Evolutionary conservation across 768 basidiomycete genomes (phyloP), one percentile per base, ranked within the genome.

Genomic region (Hemileccinum rubropunctum): DNA sequence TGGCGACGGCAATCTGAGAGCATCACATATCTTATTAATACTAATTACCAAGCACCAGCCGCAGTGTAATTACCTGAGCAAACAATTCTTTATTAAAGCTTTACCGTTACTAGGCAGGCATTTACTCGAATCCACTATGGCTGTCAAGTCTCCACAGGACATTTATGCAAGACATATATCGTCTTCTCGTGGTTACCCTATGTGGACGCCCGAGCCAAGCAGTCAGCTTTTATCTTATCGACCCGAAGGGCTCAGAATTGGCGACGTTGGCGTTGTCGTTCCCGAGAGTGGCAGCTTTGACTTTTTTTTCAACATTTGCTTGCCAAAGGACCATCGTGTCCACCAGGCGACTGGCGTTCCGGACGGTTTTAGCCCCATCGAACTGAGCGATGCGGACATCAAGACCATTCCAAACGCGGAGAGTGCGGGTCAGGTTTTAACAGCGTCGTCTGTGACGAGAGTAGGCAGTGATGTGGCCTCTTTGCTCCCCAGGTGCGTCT

Each of bases 251-350:
- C 61, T 70, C 37, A 64, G 51, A 26, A 71, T 74, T 35, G 73
- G 74, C 2, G 74, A 75, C 45, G 67, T 75, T 11, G 71, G 71
- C 10, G 60, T 73, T n/a, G 50, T 75, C 18, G 61, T 27, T 12
- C 60, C 68, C 3, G 59, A 59, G 14, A 53, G 62, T 43, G 73
- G 73, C 41, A 55, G 52, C 7, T 75, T 76, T 30, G 65, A 68
- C 45, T 66, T 68, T 39, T 63, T 72, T 7, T 75, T 74, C 58
- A 74, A 73, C 48, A 61, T 74, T 8, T 70, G 67, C 36, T 46
- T 68, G 2, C 59, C 71, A 40, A 67, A 66, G 32, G 61, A 71
- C 41, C 64, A 73, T 30, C 43, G 47, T 2, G 58, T 52, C 7
- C 50, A 57, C 18, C 23, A 34, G 20, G 14, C 32, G 3, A 40